A percentile compares a stretch with the other conserved stretches of the same genome.
Evolutionary conservation across 495 filamentous ascomycete genomes (phyloP).

Genomic region (Amorphotheca resinae): DNA sequence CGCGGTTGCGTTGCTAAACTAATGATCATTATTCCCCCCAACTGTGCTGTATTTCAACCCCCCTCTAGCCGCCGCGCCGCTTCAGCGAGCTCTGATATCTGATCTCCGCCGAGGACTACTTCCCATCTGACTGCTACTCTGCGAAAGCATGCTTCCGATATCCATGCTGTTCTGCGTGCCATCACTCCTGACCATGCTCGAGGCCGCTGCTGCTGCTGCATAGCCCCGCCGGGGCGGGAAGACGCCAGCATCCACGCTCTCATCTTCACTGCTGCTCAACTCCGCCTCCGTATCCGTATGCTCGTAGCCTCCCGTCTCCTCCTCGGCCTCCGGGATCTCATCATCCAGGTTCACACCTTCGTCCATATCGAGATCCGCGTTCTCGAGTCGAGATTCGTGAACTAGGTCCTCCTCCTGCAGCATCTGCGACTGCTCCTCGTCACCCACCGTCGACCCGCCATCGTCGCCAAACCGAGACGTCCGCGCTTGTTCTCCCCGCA

Average conservation of each 20-base stretch:
- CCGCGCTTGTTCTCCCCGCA: conserved; percentile 29
- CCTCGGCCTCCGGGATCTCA: conserved; percentile 54
- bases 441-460: conserved; percentile 12
- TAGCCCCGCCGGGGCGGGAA: too few species aligned
- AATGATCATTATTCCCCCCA: too few species aligned
- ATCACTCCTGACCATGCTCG: conserved; percentile 27
- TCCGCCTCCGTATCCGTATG: conserved; percentile 81
- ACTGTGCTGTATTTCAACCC: too few species aligned
- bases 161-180: conserved; percentile 36
- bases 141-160: conserved; percentile 35
- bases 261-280: conserved; percentile 32
- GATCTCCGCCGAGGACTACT: conserved; percentile 28
- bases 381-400: conserved; percentile 10
- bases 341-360: conserved; percentile 52
- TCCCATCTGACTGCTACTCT: conserved; percentile 32
- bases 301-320: conserved; percentile 45
- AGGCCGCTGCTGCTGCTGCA: not conserved
- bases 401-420: conserved; percentile 41
- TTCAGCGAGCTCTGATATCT: not conserved
- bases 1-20: too few species aligned
- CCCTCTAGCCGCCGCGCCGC: too few species aligned
- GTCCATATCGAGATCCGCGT: conserved; percentile 31
- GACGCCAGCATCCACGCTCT: conserved; percentile 15
- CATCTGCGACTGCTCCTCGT: conserved; percentile 33
- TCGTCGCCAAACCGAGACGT: conserved; percentile 27